Evolutionary conservation across 306 rosid genomes (phyloP), one percentile per base, ranked within the genome.

Genomic region (Astragalus membranaceus): DNA sequence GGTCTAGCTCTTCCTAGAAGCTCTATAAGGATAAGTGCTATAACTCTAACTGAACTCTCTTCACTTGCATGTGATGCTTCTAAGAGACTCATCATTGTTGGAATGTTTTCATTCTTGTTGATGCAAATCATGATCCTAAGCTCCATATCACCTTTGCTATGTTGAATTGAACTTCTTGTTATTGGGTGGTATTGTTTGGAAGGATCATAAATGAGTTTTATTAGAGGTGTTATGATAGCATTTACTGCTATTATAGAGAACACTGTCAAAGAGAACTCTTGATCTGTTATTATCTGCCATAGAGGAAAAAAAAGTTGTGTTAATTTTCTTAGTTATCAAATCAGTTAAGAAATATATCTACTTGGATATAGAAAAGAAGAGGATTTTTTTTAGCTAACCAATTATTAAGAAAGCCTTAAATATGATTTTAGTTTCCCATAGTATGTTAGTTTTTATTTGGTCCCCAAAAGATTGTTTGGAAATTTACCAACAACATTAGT

Each of bases 1-100:
- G 95, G 87, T 62, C 79, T 73, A 3, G 67, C 14, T 70, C 86
- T 78, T 36, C 89, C 95, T 0, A 73, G 46, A 50, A 90, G 88
- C 85, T 90, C 88, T 5, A 79, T 56, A 14, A 90, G 85, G 35
- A 73, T 36, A 1, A 90, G 78, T 29, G 85, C 86, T 55, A 79
- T 84, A 2, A 46, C 86, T 2, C 10, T 63, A 29, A 82, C 50
- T 1, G 39, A 67, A 78, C 81, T 88, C 49, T 83, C 83, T 66
- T 42, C 44, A 23, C 81, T 73, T 8, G 96, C 95, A 75, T 78
- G 42, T 13, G 96, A 84, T 41, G 77, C 88, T 69, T 88, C 90
- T 10, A 88, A 72, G 32, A 88, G 54, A 70, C 84, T 86, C 13
- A 86, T 48, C 16, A 79, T 26, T 36, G 88, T 75, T 6, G 86